Evolutionary conservation across 345 rosid genomes (phyloP), one percentile per base, ranked within the genome.

Genomic region (Eutrema japonicum): DNA sequence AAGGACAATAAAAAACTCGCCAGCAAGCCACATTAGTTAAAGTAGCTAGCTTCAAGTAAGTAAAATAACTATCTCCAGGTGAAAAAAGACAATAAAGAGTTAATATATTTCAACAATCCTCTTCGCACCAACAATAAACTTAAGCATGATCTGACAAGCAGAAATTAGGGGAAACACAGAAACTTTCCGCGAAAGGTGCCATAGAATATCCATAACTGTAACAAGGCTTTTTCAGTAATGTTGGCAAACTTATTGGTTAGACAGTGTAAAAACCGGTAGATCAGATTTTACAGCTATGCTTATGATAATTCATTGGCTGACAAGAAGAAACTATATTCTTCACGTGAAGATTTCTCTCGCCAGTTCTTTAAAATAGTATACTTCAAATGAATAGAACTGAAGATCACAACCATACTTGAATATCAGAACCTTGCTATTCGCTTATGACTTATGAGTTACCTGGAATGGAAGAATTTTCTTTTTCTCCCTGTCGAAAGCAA

Each of bases 401-500:
- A 26, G 64, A 54, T 35, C 52, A 57, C 35, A 70, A 56, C 61
- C 60, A 52, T 63, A 47, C 56, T 62, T 71, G 63, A 32, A 49
- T 66, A 29, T 64, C 5, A 68, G 33, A 64, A 70, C 40, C 32
- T 69, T 30, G 67, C 56, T 45, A 64, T 64, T 56, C 26, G 22
- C 41, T 48, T 56, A 30, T n/a, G 54, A 46, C 41, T 48, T 56
- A 30, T n/a, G 54, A 46, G 32, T 74, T 82, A 95, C 99, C 99
- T 92, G 98, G 78, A 92, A 95, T 60, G 98, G 92, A 36, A 95
- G 84, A 76, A 95, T 95, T 78, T 84, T 92, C 64, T 80, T 76
- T 64, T 86, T 86, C 66, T 78, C 96, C 64, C 89, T 82, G 71
- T 92, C 96, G 58, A 82, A 90, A 79, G 91, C 99, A 82, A 92